Base-by-base conservation (phyloP, 306 rosid species). In the Acacia confusa region DNA sequence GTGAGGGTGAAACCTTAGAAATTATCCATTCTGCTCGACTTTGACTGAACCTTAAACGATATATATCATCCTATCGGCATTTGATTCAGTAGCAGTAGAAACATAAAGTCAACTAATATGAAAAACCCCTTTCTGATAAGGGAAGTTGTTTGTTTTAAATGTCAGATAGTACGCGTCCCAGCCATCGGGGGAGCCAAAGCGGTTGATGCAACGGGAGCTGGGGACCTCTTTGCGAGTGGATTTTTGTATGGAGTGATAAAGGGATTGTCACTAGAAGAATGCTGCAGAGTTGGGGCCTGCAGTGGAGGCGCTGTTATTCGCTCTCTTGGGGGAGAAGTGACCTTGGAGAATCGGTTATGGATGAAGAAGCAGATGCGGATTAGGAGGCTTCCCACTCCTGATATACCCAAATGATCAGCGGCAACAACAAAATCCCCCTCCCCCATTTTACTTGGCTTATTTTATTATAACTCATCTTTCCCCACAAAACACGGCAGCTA, bases 181-280 rank as follows among this genome's bases (percentile, higher is more conserved):
- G 98, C 99, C 68, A 87, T 90, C 68, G 96, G 98, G 78, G 91
- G 85, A 87, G 25, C 91, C 16, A 92, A 85, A 55, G 98, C 97
- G 22, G 82, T 79, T 1, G 99, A 96, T 84, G 94, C 98, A 75
- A 96, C 99, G 0, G 98, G 99, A 86, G 99, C 99, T 48, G 99
- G 99, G 9, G 99, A 96, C 87, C 90, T 92, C 72, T 96, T 96
- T 82, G 99, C 98, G 0, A 87, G 99, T 82, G 99, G 99, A 25
- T 96, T 96, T 83, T 75, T 96, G 87, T 96, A 92, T 19, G 99
- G 98, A 52, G 82, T 96, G 84, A 80, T 92, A 32, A 93, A 88
- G 81, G 99, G 98, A 55, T 81, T 93, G 70, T 77, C 96, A 14
- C 86, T 96, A 16, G 98, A 93, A 88, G 92, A 92, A 79, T 93